Percentiles rank a stretch among this genome's conserved stretches.
These are phyloP conservation scores for Fusarium subglutinans DNA, from an alignment of 2,329 filamentous ascomycete genomes.

Conservation along the genomic window DNA sequence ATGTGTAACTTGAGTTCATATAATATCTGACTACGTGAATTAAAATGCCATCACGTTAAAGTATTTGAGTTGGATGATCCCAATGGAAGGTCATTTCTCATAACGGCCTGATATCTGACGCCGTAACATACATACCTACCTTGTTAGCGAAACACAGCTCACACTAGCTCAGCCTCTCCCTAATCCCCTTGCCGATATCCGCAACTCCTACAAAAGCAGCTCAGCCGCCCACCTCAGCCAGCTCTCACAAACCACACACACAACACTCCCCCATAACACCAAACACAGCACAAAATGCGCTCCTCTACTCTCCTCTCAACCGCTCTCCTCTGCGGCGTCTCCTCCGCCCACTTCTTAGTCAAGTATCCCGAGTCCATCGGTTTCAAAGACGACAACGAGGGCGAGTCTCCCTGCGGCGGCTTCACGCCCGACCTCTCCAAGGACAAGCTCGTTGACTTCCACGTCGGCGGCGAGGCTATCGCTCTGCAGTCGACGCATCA, in stretches of 20 bases:
- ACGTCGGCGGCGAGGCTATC: slow-evolving; percentile 65
- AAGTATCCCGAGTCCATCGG: slow-evolving; percentile 59
- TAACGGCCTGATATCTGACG: background rate
- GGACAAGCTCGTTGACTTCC: slow-evolving; percentile 63
- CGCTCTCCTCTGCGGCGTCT: slow-evolving; percentile 51
- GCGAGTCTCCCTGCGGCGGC: slow-evolving; percentile 63
- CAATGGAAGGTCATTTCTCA: background rate
- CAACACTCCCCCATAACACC: background rate
- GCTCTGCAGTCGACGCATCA: slow-evolving; percentile 60
- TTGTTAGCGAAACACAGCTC: background rate
- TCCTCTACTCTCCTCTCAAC: slow-evolving; percentile 47
- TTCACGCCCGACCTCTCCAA: slow-evolving; percentile 57
- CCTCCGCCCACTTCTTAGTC: slow-evolving; percentile 65
- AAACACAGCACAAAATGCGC: slow-evolving; percentile 48
- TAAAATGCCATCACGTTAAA: background rate
- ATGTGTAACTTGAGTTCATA: background rate
- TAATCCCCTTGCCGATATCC: slow-evolving; percentile 22
- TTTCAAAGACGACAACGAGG: slow-evolving; percentile 56
- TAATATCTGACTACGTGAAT: background rate
- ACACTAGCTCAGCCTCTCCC: slow-evolving; percentile 17
- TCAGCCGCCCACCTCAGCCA: slow-evolving; percentile 23
- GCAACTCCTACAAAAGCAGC: slow-evolving; percentile 31
- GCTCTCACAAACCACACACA: background rate
- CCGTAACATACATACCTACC: background rate
- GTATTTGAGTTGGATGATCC: background rate